Base-by-base conservation (phyloP, 306 rosid genomes). In the Pyrus betulifolia region DNA sequence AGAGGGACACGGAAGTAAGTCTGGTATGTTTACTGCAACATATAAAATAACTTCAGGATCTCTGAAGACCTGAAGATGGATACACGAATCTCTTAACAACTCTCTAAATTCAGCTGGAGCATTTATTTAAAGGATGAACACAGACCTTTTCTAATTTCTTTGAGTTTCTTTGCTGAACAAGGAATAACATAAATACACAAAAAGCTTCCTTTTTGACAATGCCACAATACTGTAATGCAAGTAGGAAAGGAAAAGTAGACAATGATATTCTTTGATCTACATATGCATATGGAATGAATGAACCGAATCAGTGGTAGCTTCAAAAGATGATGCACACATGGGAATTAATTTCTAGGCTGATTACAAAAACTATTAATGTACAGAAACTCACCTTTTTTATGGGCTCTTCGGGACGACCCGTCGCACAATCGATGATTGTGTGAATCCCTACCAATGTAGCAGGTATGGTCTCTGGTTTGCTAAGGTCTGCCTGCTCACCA, bases 361-460 rank as follows among this genome's bases (percentile, higher is more conserved):
- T 22, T 60, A 69, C 19, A 75, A 35, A 76, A 59, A 38, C 63
- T 57, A 57, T 30, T 27, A 3, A 31, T 8, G 60, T 11, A 45
- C 17, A 65, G 65, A 74, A 74, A 71, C 68, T 25, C 78, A 93
- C 98, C 60, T 84, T 90, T 80, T 87, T 92, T 57, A 95, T 92
- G 69, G 99, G 99, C 77, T 92, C 99, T 65, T 95, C 97, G 2
- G 99, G 99, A 40, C 99, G 96, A 2, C 97, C 99, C 0, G 97
- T 92, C 71, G 99, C 99, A 60, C 99, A 95, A 74, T 95, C 98
- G 45, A 95, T 95, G 42, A 95, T 72, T 11, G 98, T 90, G 23
- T 92, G 97, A 38, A 95, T 75, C 46, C 98, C 97, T 23, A 95
- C 98, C 88, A 92, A 80, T 40, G 98, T 95, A 46, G 98, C 96